Base-by-base conservation (phyloP, 2,329 filamentous ascomycete genomes). In the Pezicula neosporulosa region DNA sequence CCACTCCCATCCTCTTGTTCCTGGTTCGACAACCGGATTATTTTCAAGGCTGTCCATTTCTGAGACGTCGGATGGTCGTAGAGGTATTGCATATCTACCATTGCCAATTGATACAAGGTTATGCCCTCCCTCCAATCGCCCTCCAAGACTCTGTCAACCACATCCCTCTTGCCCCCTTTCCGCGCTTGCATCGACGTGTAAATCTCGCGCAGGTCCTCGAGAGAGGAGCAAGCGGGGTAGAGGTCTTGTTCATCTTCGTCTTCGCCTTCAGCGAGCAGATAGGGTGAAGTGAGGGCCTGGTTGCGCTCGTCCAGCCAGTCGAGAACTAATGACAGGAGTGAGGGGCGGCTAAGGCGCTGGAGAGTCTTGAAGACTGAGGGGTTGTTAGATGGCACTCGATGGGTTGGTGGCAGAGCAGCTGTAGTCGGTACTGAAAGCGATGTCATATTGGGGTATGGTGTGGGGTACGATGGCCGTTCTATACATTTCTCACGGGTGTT, bases 271-370 rank as follows among this genome's bases (percentile, higher is more conserved):
- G 80, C 73, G n/a, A 56, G 41, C n/a, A 87, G 77, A 63, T 77
- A 83, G 0, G 87, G 87, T 1, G 74, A 73, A 41, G 81, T 85
- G 16, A 79, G 72, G 4, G 77, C 69, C 38, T 83, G 73, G 56
- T 87, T 85, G 56, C 77, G 74, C 45, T 86, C 81, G 51, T 86
- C 81, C 3, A 95, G 82, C 90, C 90, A 96, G 71, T 87, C 80
- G 19, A 91, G 77, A 1, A 81, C 87, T 8, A 96, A 77, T 0
- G 83, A 81, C 24, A 94, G 71, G 19, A 96, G 78, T 0, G 87
- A 83, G 44, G 84, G 73, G 47, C 90, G 84, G 2, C 89, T 87
- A 16, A 95, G 77, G 49, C 85, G 85, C 54, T 75, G 78, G 45
- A 96, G 76, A 38, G 80, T 76, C 67, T 87, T 90, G 57, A 79